Base-by-base conservation (phyloP, 495 filamentous ascomycete species). In the Aspergillus cavernicola region DNA sequence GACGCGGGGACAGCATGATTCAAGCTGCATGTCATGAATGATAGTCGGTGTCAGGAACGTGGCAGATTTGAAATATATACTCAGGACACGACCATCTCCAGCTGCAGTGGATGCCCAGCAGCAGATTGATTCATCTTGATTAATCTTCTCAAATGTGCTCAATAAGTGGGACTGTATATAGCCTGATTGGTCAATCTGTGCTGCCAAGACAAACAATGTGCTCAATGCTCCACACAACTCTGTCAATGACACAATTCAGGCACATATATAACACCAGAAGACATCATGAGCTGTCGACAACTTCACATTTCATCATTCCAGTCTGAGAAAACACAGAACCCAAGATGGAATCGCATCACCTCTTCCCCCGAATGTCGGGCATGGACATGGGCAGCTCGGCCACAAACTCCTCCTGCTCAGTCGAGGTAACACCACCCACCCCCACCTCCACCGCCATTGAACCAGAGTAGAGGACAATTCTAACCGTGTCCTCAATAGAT, bases 401-500 rank as follows among this genome's bases (percentile, higher is more conserved):
- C 29, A 44, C 33, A 13, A 35, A 45, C 31, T 15, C 36, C 22
- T 37, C 54, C 32, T 67, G 64, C 57, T 56, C 66, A 32, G 52
- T 64, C 38, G 60, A 62, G 20, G 63, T 62, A 41, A 12, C 22
- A 12, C 13, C 5, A 11, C 9, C 29, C 26, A 15, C 16, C 26
- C 13, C 10, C 9, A n/a, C 19, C 31, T 19, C 12, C 35, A 19
- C n/a, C n/a, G n/a, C n/a, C n/a, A n/a, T n/a, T n/a, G n/a, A n/a
- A 28, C 36, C 24, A 26, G n/a, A n/a, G 3, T 22, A 15, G 5
- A n/a, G n/a, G n/a, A n/a, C n/a, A n/a, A n/a, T n/a, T 24, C n/a
- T n/a, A 5, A 8, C 11, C 28, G 38, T 19, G 50, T 45, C 5
- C 50, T 51, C 32, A 12, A 43, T 46, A 80, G 79, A 89, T 88